Evolutionary conservation across 306 rosid species (phyloP).

Genomic region (Dalbergia cultrata): DNA sequence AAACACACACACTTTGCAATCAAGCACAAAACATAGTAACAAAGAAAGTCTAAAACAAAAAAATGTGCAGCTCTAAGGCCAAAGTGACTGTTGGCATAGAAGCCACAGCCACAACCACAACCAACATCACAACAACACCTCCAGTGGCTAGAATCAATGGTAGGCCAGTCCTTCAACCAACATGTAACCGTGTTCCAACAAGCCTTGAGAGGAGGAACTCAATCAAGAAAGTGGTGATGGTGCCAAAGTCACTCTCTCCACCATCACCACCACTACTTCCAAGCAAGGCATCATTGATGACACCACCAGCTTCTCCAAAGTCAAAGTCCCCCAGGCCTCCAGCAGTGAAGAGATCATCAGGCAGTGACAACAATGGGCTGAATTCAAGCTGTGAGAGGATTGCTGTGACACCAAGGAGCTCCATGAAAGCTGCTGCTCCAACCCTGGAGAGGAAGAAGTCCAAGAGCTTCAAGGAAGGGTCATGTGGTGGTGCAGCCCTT

Average conservation of each 20-base stretch:
- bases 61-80: slow-evolving; percentile 82
- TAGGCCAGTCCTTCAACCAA: slow-evolving; percentile 90
- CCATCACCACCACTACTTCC: slow-evolving; percentile 48
- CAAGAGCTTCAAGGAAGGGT: slow-evolving; percentile 79
- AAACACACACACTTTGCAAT: neutral
- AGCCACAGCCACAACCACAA: slow-evolving; percentile 15
- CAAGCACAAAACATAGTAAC: neutral
- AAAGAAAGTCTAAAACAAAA: neutral
- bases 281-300: slow-evolving; percentile 50
- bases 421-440: slow-evolving; percentile 50
- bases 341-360: slow-evolving; percentile 63
- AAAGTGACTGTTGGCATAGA: slow-evolving; percentile 67
- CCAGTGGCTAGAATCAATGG: slow-evolving; percentile 70
- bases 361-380: slow-evolving; percentile 68
- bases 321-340: slow-evolving; percentile 84
- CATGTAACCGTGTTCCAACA: slow-evolving; percentile 78
- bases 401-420: slow-evolving; percentile 55
- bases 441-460: slow-evolving; percentile 86
- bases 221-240: slow-evolving; percentile 60
- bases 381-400: slow-evolving; percentile 76
- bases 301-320: slow-evolving; percentile 80
- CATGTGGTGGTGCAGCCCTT: slow-evolving; percentile 21
- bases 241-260: slow-evolving; percentile 60
- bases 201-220: slow-evolving; percentile 72
- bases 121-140: slow-evolving; percentile 43